Conservation (phyloP, 306 rosid genomes). For the Gastrolobium villosum region DNA sequence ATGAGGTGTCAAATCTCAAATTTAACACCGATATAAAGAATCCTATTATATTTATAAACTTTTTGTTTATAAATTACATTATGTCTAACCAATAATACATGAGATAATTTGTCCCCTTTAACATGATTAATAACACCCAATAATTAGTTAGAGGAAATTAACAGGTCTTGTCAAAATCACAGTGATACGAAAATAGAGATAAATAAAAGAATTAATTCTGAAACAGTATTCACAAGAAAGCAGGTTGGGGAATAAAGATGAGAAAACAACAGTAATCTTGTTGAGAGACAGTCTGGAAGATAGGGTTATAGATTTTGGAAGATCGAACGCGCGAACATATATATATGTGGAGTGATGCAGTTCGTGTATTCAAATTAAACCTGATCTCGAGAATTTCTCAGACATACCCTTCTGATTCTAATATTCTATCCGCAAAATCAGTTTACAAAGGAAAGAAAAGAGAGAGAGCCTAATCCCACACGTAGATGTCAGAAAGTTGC, state of each 20-base stretch:
- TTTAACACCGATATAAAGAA: no score
- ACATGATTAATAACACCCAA: no score
- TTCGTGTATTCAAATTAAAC: conserved; percentile 44
- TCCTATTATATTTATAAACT: no score
- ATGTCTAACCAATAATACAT: no score
- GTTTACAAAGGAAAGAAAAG: neutral
- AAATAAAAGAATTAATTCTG: conserved; percentile 49
- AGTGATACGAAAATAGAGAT: conserved; percentile 21
- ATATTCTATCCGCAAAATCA: conserved; percentile 17
- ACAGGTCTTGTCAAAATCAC: conserved; percentile 42
- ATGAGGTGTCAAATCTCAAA: no score
- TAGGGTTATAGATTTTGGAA: conserved; percentile 37
- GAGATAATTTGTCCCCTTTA: no score
- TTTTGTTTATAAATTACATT: no score
- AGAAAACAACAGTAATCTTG: conserved; percentile 27
- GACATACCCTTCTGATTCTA: conserved; percentile 41
- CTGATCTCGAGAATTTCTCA: conserved; percentile 24
- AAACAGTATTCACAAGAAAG: conserved; percentile 48
- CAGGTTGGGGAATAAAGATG: conserved; percentile 49
- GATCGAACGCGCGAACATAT: neutral
- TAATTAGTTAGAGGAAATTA: neutral
- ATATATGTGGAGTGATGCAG: conserved; percentile 36
- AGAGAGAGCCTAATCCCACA: conserved; percentile 33
- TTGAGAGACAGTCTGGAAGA: conserved; percentile 57
- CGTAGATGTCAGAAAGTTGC: conserved; percentile 31